Conservation (phyloP, 2,329 filamentous ascomycete species). For the Diaporthe australafricana region DNA sequence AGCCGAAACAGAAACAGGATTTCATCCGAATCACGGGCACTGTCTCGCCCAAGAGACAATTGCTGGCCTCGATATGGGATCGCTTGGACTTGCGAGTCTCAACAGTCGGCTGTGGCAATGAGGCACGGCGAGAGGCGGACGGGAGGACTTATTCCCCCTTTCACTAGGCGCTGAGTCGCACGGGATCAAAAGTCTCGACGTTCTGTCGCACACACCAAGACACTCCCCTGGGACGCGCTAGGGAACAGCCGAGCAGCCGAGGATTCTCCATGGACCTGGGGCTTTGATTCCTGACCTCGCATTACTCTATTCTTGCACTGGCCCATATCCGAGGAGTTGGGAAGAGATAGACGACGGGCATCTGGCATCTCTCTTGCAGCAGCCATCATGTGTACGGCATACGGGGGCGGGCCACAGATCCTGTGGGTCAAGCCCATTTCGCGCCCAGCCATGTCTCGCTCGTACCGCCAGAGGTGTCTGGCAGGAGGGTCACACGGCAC, state of each 20-base stretch:
- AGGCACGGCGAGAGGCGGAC: constrained; percentile 12
- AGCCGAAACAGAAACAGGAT: constrained; percentile 32
- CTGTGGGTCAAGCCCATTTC: constrained; percentile 24
- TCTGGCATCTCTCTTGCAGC: constrained; percentile 23
- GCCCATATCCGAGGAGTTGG: neutral
- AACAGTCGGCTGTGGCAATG: constrained; percentile 4
- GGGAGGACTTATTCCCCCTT: constrained; percentile 11
- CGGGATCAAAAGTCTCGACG: neutral
- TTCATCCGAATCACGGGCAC: constrained; percentile 17
- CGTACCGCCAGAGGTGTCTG: constrained; percentile 32
- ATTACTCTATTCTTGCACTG: neutral
- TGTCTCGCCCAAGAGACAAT: constrained; percentile 34
- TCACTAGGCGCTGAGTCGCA: neutral
- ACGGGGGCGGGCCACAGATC: constrained; percentile 18
- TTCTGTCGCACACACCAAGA: constrained; percentile 33
- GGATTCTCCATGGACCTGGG: neutral
- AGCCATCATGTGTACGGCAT: constrained; percentile 30
- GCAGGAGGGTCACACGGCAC: constrained; percentile 29
- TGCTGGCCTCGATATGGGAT: neutral
- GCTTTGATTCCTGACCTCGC: neutral
- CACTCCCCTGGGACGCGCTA: constrained; percentile 7
- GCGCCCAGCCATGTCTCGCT: constrained; percentile 33
- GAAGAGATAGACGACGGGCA: neutral
- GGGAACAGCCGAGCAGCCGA: constrained; percentile 8
- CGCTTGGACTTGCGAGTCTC: constrained; percentile 13